These are phyloP conservation scores for Pogostemon cablin DNA, from an alignment of 257 asterid genomes.

Conservation along the genomic window DNA sequence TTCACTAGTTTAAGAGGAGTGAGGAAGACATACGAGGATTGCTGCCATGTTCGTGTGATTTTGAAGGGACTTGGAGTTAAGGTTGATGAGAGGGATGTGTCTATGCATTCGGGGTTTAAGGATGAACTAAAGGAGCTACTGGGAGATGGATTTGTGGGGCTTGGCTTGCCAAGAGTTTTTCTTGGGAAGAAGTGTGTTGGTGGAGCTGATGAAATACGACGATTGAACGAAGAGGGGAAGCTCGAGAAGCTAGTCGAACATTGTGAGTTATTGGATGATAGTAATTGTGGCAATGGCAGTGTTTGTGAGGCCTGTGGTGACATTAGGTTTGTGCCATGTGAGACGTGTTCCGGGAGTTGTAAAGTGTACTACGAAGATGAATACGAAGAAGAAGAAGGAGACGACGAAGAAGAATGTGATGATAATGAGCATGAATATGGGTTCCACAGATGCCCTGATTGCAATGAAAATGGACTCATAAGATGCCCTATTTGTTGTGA, in stretches of 20 bases:
- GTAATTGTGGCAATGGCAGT: slow-evolving; percentile 34
- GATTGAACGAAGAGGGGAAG: slow-evolving; percentile 74
- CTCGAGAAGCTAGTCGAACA: slow-evolving; percentile 67
- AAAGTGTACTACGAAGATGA: slow-evolving; percentile 67
- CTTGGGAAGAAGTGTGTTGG: slow-evolving; percentile 63
- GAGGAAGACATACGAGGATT: slow-evolving; percentile 92
- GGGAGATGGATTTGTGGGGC: slow-evolving; percentile 47
- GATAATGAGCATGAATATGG: slow-evolving; percentile 55
- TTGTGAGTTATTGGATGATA: slow-evolving; percentile 56
- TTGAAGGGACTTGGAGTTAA: slow-evolving; percentile 71
- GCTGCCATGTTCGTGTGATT: slow-evolving; percentile 75
- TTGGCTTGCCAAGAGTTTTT: slow-evolving; percentile 71
- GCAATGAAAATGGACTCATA: slow-evolving; percentile 84
- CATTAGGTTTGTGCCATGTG: slow-evolving; percentile 85
- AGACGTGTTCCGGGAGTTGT: slow-evolving; percentile 91
- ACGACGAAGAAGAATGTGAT: slow-evolving; percentile 20
- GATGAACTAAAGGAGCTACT: slow-evolving; percentile 73
- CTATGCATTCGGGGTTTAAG: slow-evolving; percentile 92
- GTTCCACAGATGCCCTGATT: slow-evolving; percentile 78
- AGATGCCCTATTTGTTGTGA: slow-evolving; percentile 81
- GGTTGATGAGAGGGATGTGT: slow-evolving; percentile 88
- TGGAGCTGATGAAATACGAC: slow-evolving; percentile 80
- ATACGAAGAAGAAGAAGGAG: slow-evolving; percentile 39
- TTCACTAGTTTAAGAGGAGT: slow-evolving; percentile 91
- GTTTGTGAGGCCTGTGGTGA: slow-evolving; percentile 89